phyloP scores from a whole-genome alignment of 768 basidiomycete species.

The Suillus lakei region DNA sequence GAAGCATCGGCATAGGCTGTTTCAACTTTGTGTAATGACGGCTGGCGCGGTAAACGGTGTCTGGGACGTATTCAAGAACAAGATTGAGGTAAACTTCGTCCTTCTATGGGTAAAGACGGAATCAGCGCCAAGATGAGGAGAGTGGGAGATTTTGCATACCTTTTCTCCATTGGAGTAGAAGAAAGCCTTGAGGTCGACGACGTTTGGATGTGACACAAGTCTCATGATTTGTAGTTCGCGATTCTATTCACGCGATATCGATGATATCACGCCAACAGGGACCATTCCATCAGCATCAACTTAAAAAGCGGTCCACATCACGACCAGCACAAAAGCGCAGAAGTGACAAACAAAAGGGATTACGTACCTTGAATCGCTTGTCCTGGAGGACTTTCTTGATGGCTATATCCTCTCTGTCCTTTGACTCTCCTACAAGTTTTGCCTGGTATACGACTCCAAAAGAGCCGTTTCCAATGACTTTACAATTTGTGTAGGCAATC shows the following conservation, averaged over 20 bases:
- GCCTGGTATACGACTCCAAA: constrained; percentile 99
- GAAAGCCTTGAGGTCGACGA: constrained; percentile 96
- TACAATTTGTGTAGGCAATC: constrained; percentile 95
- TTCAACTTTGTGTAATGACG: constrained; percentile 99
- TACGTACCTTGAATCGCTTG: constrained; percentile 97
- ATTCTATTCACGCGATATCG: constrained; percentile 60
- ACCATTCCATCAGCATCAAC: constrained; percentile 18
- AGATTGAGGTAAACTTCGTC: constrained; percentile 99
- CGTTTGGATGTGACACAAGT: constrained; percentile 94
- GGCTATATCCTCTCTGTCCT: constrained; percentile 84
- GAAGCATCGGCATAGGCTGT: constrained; percentile 99
- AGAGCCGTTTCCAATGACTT: constrained; percentile 98
- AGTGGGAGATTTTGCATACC: constrained; percentile 51
- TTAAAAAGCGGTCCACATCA: not conserved
- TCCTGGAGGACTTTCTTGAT: constrained; percentile 99
- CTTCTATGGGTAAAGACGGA: constrained; percentile 60
- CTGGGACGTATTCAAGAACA: constrained; percentile 98
- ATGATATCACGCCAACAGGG: not conserved
- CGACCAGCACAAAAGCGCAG: not conserved
- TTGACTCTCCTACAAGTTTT: constrained; percentile 71
- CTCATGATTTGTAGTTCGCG: constrained; percentile 99
- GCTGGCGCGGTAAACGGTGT: constrained; percentile 98
- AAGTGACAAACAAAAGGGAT: constrained; percentile 15
- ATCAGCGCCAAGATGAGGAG: constrained; percentile 14
- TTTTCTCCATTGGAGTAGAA: constrained; percentile 99